A percentile compares a stretch with the other conserved stretches of the same genome.
Evolutionary conservation across 306 rosid species (phyloP).

Genomic region (Myrica gale): DNA sequence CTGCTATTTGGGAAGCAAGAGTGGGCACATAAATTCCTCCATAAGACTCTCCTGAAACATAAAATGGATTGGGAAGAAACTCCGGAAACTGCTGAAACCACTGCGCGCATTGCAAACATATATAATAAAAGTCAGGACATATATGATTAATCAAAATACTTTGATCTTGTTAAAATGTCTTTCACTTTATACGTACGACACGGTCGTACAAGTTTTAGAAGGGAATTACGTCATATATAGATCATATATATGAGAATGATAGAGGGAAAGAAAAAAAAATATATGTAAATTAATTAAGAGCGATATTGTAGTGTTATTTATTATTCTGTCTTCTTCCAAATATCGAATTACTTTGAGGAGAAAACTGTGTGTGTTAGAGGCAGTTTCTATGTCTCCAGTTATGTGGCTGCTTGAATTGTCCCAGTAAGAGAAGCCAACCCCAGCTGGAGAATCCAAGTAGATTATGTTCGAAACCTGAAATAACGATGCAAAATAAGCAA

Average conservation of each 20-base stretch:
- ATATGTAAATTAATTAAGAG: no score
- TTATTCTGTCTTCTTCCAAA: no score
- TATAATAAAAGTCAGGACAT: no score
- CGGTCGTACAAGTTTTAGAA: no score
- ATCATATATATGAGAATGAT: no score
- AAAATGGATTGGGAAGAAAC: constrained; percentile 69
- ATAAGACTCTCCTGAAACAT: constrained; percentile 83
- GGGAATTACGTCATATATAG: no score
- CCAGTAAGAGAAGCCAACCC: constrained; percentile 91
- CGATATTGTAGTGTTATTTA: no score
- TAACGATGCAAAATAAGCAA: no score
- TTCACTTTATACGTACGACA: no score
- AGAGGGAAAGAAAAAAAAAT: no score
- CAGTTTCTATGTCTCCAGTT: constrained; percentile 85
- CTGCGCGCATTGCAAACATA: constrained; percentile 32
- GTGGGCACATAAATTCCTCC: constrained; percentile 96
- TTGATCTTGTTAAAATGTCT: no score
- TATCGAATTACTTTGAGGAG: constrained; percentile 64
- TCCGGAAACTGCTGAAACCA: constrained; percentile 82
- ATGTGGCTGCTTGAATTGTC: constrained; percentile 49
- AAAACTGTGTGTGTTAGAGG: constrained; percentile 69
- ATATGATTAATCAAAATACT: no score
- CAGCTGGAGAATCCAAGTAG: constrained; percentile 97
- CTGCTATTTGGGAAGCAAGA: constrained; percentile 60
- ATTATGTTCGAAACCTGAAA: constrained; percentile 77